Percentiles rank a stretch among this genome's conserved stretches.
phyloP scores from a whole-genome alignment of 768 basidiomycete species.

The button mushroom (Agaricus bisporus) region DNA sequence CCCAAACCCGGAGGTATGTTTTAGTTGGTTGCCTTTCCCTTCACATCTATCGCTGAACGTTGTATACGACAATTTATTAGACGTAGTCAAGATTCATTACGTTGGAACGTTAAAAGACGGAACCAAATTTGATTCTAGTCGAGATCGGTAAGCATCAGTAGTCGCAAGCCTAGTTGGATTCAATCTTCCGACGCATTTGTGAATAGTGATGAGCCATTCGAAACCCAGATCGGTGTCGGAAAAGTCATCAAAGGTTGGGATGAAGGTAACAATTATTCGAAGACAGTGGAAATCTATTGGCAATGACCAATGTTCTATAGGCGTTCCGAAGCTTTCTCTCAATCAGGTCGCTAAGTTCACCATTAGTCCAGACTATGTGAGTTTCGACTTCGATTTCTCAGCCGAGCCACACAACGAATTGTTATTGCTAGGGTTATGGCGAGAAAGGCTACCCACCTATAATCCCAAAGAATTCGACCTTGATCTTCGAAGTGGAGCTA shows the following conservation, averaged over 20 bases:
- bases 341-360: conserved; percentile 68
- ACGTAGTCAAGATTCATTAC: conserved; percentile 74
- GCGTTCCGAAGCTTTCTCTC: conserved; percentile 69
- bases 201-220: conserved; percentile 51
- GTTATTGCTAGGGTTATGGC: conserved; percentile 57
- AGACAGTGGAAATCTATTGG: too few relatives aligned
- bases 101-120: conserved; percentile 65
- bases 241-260: conserved; percentile 91
- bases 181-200: not conserved
- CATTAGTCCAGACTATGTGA: conserved; percentile 72
- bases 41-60: not conserved
- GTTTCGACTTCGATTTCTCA: conserved; percentile 20
- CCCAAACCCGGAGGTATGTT: conserved; percentile 68
- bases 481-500: conserved; percentile 83
- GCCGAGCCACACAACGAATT: not conserved
- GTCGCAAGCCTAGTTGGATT: not conserved
- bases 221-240: conserved; percentile 68
- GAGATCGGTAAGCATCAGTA: conserved; percentile 53
- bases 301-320: conserved; percentile 26
- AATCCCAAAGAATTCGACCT: conserved; percentile 70
- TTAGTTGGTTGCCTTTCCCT: conserved; percentile 7
- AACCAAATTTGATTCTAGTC: conserved; percentile 66
- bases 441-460: conserved; percentile 68
- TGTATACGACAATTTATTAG: conserved; percentile 26
- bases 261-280: conserved; percentile 47